Conservation (phyloP, 164 flowering plant genomes). For the Magnolia changhungtana region DNA sequence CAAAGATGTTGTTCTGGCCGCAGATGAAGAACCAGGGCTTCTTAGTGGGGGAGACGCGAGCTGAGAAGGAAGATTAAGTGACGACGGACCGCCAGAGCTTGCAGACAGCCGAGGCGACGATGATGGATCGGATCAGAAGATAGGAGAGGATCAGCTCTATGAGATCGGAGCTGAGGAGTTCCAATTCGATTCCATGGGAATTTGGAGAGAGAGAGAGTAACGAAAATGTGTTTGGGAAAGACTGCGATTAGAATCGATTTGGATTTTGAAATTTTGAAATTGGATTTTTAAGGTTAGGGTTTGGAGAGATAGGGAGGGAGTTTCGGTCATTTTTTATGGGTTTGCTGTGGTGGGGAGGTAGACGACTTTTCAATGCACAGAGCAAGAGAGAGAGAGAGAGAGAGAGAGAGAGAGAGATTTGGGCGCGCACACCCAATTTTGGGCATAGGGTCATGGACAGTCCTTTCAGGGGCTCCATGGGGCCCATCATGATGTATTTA, state of each 20-base stretch:
- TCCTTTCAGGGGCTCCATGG: no score
- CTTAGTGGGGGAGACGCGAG: conserved; percentile 23
- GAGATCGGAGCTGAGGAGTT: conserved; percentile 38
- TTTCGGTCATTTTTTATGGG: background rate
- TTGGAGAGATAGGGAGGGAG: background rate
- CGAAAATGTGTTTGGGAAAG: no score
- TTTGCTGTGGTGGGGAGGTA: background rate
- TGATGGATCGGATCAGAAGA: conserved; percentile 55
- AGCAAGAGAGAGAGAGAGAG: no score
- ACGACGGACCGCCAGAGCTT: conserved; percentile 48
- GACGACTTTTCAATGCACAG: background rate
- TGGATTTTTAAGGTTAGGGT: background rate
- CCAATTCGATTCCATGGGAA: conserved; percentile 3
- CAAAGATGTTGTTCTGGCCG: conserved; percentile 52
- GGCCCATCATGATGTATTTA: no score
- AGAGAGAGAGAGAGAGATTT: no score
- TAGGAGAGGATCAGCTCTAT: conserved; percentile 48
- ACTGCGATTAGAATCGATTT: no score
- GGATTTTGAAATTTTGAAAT: background rate
- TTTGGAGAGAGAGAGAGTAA: background rate
- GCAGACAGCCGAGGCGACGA: conserved; percentile 54
- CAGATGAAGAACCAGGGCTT: conserved; percentile 64
- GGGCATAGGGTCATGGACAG: no score
- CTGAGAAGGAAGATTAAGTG: conserved; percentile 33
- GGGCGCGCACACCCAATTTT: no score